Percentiles rank a stretch among this genome's conserved stretches.
Conservation (phyloP, 345 rosid genomes). For the Aquilaria sinensis region DNA sequence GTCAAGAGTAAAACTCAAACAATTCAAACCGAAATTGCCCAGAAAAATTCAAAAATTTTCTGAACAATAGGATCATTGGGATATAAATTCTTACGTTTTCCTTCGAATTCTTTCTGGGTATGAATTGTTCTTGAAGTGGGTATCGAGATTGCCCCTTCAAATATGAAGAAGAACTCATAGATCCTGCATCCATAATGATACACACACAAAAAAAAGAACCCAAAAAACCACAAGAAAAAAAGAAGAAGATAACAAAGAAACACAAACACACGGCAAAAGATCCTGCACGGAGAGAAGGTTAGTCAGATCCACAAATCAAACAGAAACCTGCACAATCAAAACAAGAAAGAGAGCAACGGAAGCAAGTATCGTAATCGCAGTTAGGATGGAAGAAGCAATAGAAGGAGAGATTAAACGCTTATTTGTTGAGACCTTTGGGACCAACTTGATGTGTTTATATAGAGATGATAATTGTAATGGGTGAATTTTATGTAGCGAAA, state of each 20-base stretch:
- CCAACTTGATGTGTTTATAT: too few relatives aligned
- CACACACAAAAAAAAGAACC: not conserved
- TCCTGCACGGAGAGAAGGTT: too few relatives aligned
- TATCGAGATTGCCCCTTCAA: constrained; percentile 28
- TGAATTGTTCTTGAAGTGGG: constrained; percentile 42
- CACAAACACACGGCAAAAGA: not conserved
- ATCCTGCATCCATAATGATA: constrained; percentile 23
- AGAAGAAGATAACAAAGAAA: not conserved
- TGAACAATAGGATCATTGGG: not conserved
- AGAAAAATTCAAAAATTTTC: not conserved
- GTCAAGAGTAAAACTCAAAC: not conserved
- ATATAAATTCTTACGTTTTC: constrained; percentile 28
- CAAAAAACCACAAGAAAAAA: not conserved
- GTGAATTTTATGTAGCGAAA: too few relatives aligned
- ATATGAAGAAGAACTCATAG: constrained; percentile 15
- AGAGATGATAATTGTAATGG: too few relatives aligned
- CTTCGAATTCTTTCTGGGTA: constrained; percentile 33
- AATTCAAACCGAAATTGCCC: not conserved
- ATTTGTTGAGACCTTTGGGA: too few relatives aligned
- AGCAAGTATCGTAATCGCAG: too few relatives aligned
- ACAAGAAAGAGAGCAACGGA: too few relatives aligned
- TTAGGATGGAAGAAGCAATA: too few relatives aligned
- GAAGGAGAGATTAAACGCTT: too few relatives aligned
- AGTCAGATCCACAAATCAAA: too few relatives aligned
- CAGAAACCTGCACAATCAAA: too few relatives aligned